These are phyloP conservation scores for Beauveria sp. DNA, from an alignment of 2,329 filamentous ascomycete genomes.

Conservation along the genomic window DNA sequence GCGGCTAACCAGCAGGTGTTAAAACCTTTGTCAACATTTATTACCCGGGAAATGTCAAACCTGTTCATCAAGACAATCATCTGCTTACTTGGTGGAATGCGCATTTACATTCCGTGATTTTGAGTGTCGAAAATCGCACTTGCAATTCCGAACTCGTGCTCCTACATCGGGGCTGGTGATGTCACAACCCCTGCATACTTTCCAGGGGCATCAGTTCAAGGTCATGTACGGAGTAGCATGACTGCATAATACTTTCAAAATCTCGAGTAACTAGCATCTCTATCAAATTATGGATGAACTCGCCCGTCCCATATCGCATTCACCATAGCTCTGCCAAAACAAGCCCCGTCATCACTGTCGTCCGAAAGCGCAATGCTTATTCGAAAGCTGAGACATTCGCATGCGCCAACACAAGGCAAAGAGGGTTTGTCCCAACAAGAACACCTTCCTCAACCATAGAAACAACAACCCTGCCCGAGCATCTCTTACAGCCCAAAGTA, in stretches of 20 bases:
- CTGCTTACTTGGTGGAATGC: not conserved
- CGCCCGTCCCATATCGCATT: not conserved
- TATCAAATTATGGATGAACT: no score
- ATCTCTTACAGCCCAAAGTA: constrained; percentile 16
- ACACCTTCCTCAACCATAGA: not conserved
- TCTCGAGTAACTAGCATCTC: not conserved
- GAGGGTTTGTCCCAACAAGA: not conserved
- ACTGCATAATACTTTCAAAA: not conserved
- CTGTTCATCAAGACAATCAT: no score
- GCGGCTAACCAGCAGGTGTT: not conserved
- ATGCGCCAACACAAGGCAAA: not conserved
- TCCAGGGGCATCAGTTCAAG: not conserved
- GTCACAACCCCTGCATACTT: not conserved
- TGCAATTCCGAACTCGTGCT: not conserved
- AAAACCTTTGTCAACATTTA: not conserved
- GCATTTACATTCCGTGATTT: not conserved
- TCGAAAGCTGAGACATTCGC: not conserved
- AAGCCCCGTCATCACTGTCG: not conserved
- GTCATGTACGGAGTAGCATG: not conserved
- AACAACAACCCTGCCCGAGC: not conserved
- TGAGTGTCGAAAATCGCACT: not conserved
- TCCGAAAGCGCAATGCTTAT: not conserved
- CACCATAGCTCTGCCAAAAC: not conserved
- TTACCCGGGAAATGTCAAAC: not conserved
- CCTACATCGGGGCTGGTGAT: constrained; percentile 7